These are phyloP conservation scores for Kwoniella sp. DNA, from an alignment of 768 basidiomycete genomes.

Conservation along the genomic window DNA sequence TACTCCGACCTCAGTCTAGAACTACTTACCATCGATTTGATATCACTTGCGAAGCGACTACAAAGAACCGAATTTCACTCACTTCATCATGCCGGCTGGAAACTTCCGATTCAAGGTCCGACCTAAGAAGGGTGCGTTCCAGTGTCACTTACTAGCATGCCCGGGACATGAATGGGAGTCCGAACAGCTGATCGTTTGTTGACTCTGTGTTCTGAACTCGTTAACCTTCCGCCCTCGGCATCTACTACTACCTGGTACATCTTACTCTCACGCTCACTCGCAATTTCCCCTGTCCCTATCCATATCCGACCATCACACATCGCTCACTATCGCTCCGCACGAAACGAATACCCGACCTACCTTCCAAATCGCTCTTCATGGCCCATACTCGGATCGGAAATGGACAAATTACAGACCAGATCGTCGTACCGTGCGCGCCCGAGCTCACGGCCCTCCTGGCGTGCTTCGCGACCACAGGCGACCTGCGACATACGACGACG, in stretches of 20 bases:
- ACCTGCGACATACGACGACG: conserved; percentile 39
- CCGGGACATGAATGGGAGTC: neutral
- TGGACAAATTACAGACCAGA: conserved; percentile 9
- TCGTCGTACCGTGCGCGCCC: conserved; percentile 38
- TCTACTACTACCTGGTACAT: neutral
- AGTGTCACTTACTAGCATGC: neutral
- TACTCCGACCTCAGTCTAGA: too few species aligned
- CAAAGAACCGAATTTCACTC: neutral
- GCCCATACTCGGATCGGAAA: neutral
- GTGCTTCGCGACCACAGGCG: conserved; percentile 54
- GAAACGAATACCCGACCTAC: too few species aligned
- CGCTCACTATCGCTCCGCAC: neutral
- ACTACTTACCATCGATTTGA: too few species aligned
- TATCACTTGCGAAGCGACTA: too few species aligned
- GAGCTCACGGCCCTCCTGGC: conserved; percentile 51
- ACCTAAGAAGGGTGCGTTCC: conserved; percentile 26
- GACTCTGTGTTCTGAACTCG: neutral
- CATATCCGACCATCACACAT: neutral
- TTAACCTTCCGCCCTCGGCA: neutral
- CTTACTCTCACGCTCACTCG: neutral
- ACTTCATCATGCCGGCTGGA: conserved; percentile 15
- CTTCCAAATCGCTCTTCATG: neutral
- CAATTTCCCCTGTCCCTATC: neutral
- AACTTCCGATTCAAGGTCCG: conserved; percentile 31
- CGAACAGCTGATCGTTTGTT: neutral